phyloP scores from a whole-genome alignment of 805 yeast genomes.

The Schizosaccharomyces japonicus region DNA sequence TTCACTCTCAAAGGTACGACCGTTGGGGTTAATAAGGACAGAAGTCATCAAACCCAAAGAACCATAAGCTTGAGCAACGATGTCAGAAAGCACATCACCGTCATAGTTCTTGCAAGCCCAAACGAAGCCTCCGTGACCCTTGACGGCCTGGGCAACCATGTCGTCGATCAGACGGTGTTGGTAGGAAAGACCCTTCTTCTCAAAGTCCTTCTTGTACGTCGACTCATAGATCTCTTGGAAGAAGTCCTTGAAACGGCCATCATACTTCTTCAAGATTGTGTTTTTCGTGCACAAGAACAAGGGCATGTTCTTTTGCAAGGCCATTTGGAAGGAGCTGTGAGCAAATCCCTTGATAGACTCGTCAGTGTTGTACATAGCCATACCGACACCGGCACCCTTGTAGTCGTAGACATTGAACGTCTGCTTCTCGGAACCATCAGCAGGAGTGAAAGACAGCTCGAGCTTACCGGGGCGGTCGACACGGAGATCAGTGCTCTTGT shows the following conservation, averaged over 20 bases:
- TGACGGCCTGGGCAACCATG: slow-evolving; percentile 97
- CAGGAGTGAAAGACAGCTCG: slow-evolving; percentile 52
- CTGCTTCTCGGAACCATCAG: slow-evolving; percentile 27
- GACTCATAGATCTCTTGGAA: slow-evolving; percentile 58
- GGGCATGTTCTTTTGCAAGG: slow-evolving; percentile 53
- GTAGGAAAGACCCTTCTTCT: slow-evolving; percentile 68
- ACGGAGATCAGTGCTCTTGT: slow-evolving; percentile 71
- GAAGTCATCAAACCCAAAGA: slow-evolving; percentile 94
- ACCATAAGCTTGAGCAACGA: slow-evolving; percentile 95
- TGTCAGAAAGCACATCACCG: slow-evolving; percentile 91
- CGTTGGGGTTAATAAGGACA: slow-evolving; percentile 89
- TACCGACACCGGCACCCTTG: slow-evolving; percentile 55
- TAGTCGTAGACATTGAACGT: slow-evolving; percentile 40
- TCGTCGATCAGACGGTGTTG: slow-evolving; percentile 93
- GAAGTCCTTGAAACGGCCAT: slow-evolving; percentile 85
- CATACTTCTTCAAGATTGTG: slow-evolving; percentile 81
- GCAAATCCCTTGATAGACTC: slow-evolving; percentile 81
- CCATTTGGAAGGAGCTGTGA: slow-evolving; percentile 73
- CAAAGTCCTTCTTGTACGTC: slow-evolving; percentile 48
- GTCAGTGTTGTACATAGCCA: slow-evolving; percentile 90
- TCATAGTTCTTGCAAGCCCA: slow-evolving; percentile 95
- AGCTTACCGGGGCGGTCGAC: slow-evolving; percentile 60
- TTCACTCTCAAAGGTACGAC: slow-evolving; percentile 82
- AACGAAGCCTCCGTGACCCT: slow-evolving; percentile 81
- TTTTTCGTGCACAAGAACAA: slow-evolving; percentile 78